Percentiles rank a stretch among this genome's conserved stretches.
These are phyloP conservation scores for Podila verticillata DNA, from an alignment of 192 early-diverging fungal genomes.

Conservation along the genomic window DNA sequence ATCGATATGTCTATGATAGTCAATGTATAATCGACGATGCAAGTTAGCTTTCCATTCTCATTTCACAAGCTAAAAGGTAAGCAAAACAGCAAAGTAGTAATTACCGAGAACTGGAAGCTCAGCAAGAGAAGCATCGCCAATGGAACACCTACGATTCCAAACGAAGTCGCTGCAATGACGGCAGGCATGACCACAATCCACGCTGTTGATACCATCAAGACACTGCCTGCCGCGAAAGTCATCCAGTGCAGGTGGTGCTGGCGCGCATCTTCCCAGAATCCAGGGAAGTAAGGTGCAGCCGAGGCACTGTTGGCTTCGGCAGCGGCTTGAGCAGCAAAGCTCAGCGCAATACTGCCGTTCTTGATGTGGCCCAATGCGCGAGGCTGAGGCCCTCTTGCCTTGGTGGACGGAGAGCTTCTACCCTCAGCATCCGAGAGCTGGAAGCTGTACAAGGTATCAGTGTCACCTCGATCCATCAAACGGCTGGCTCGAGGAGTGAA, in stretches of 20 bases:
- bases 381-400: background rate
- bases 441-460: conserved; percentile 11
- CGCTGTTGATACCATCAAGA: background rate
- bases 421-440: background rate
- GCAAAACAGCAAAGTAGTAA: conserved; percentile 5
- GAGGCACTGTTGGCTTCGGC: background rate
- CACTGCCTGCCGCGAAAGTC: conserved; percentile 9
- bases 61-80: background rate
- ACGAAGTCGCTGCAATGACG: conserved; percentile 5
- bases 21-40: background rate
- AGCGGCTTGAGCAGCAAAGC: background rate
- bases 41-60: background rate
- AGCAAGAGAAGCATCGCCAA: background rate
- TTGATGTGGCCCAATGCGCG: background rate
- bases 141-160: conserved; percentile 10
- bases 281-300: conserved; percentile 11
- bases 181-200: conserved; percentile 28
- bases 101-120: conserved; percentile 25
- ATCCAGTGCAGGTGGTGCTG: conserved; percentile 33
- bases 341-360: background rate
- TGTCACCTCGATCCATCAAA: conserved; percentile 8
- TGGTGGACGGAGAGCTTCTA: too few relatives aligned
- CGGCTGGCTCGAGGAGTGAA: background rate
- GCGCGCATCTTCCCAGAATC: conserved; percentile 38
- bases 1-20: conserved; percentile 14